Base-by-base conservation (phyloP, 805 yeast genomes). In the Yarrowia keelungensis region DNA sequence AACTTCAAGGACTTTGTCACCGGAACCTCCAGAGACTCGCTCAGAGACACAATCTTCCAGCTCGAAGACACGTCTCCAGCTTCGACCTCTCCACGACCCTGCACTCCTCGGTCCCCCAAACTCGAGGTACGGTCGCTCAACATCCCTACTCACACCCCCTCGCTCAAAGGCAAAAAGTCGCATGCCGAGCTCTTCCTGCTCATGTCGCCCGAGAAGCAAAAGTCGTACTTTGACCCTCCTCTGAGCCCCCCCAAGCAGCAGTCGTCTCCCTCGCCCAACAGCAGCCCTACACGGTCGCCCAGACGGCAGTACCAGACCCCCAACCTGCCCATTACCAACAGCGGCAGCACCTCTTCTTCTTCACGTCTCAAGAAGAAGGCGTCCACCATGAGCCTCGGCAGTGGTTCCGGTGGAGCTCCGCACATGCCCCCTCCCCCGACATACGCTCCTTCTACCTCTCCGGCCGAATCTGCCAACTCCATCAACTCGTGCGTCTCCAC, bases 181-280 rank as follows among this genome's bases (percentile, higher is more conserved):
- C 65, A 59, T 8, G 65, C 65, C 19, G 65, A 59, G 65, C 65
- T 59, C 36, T 45, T 59, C 14, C 65, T 59, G 41, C 65, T 59
- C 65, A 59, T 59, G 65, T 59, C 65, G 1, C 65, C 65, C 5
- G 65, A 59, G 65, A 59, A 59, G 51, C 65, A 59, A 19, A 59
- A 59, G 42, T n/a, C 16, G 16, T 59, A 59, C 42, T 45, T 59
- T 35, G 65, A 59, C 51, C 16, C 50, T 22, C 65, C 65, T 14
- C 32, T 56, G 62, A 56, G 51, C 14, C 65, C 65, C 7, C 65
- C 72, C 11, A 58, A 68, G 41, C 69, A 65, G 45, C 64, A 43
- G 59, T 15, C 43, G 5, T 56, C 53, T 11, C 50, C 65, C 35
- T 46, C 49, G 19, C 65, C 65, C 2, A 16, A 16, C 32, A 8